Evolutionary conservation across 306 rosid genomes (phyloP).

Genomic region (apple (Malus domestica)): DNA sequence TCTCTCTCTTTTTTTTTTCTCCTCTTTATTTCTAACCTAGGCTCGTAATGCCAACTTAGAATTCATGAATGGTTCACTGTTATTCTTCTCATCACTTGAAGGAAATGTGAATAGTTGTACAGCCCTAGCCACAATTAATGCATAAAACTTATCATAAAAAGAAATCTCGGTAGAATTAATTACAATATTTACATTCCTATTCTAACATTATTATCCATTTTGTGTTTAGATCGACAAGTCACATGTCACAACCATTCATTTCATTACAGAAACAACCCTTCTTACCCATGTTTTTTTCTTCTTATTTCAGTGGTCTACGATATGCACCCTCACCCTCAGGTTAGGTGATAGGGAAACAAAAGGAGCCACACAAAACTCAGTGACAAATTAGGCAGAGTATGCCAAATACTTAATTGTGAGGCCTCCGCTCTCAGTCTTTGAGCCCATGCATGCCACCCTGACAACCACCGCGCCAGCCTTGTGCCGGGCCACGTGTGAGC

Average conservation of each 20-base stretch:
- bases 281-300: background rate
- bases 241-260: background rate
- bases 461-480: background rate
- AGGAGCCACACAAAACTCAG: background rate
- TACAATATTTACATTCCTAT: too few species aligned
- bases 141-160: too few species aligned
- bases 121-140: too few species aligned
- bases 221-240: background rate
- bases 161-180: too few species aligned
- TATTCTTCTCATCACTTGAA: too few species aligned
- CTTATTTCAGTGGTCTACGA: background rate
- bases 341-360: background rate
- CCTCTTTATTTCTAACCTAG: too few species aligned
- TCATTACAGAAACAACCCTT: background rate
- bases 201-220: too few species aligned
- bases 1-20: too few species aligned
- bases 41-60: too few species aligned
- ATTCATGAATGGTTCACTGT: too few species aligned
- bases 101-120: too few species aligned
- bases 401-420: background rate
- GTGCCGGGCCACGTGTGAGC: background rate
- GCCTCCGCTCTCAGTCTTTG: background rate
- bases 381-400: background rate
- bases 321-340: background rate
- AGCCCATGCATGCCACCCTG: background rate